phyloP scores from a whole-genome alignment of 2,329 filamentous ascomycete genomes.

The Penicillium capsulatum region DNA sequence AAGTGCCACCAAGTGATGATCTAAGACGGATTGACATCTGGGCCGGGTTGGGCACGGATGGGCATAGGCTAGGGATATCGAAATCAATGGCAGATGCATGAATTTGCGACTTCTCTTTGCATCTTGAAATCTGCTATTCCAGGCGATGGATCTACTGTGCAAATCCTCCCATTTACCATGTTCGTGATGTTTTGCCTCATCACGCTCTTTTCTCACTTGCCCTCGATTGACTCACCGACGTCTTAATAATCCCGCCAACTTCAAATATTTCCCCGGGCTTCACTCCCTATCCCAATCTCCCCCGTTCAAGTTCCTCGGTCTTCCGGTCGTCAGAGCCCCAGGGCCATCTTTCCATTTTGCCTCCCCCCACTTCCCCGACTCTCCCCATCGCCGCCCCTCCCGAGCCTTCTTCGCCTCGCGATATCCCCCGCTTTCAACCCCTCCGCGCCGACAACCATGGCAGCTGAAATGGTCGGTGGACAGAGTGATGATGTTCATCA shows the following conservation, averaged over 20 bases:
- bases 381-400: slow-evolving; percentile 4
- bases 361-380: slow-evolving; percentile 6
- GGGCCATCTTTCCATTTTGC: no score
- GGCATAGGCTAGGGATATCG: not conserved
- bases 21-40: slow-evolving; percentile 8
- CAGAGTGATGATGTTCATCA: slow-evolving; percentile 30
- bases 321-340: no score
- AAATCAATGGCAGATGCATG: not conserved
- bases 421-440: slow-evolving; percentile 1
- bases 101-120: no score
- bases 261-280: slow-evolving; percentile 2
- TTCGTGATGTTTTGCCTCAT: no score
- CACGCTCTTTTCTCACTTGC: not conserved
- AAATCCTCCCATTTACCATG: no score
- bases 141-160: no score
- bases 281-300: no score
- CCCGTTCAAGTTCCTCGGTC: no score
- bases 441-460: slow-evolving; percentile 14
- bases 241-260: slow-evolving; percentile 15
- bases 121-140: no score
- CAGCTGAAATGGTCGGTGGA: slow-evolving; percentile 26
- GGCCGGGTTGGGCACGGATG: not conserved
- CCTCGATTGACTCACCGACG: slow-evolving; percentile 24
- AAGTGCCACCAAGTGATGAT: slow-evolving; percentile 31
- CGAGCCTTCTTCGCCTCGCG: slow-evolving; percentile 1